phyloP scores from a whole-genome alignment of 2,329 filamentous ascomycete species.

The Pleoardoris graminearum region DNA sequence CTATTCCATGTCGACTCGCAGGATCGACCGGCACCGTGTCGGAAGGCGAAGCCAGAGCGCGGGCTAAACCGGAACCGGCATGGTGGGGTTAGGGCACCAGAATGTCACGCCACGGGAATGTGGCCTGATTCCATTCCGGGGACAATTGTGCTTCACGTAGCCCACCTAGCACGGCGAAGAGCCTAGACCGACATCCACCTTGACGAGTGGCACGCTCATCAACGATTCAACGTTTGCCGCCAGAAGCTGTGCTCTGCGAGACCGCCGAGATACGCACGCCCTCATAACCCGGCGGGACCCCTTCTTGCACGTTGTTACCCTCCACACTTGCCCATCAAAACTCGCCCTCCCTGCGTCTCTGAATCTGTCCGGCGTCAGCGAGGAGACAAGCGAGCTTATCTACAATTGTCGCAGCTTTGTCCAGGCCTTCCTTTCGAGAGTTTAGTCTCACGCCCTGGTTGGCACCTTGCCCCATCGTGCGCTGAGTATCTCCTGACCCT shows the following conservation, averaged over 20 bases:
- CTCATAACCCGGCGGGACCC: constrained; percentile 24
- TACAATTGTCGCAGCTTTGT: constrained; percentile 16
- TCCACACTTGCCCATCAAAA: neutral
- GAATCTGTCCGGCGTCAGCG: neutral
- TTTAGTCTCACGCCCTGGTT: constrained; percentile 31
- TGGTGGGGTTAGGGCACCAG: constrained; percentile 11
- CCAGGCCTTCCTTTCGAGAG: constrained; percentile 16
- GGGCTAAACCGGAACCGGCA: constrained; percentile 3
- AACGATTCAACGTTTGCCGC: constrained; percentile 18
- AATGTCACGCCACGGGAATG: constrained; percentile 41
- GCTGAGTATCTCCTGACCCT: constrained; percentile 43
- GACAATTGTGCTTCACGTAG: constrained; percentile 15
- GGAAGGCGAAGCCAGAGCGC: neutral
- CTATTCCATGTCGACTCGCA: neutral
- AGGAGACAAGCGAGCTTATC: constrained; percentile 30
- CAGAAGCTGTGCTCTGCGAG: constrained; percentile 12
- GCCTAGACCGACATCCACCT: neutral
- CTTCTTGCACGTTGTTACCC: constrained; percentile 9
- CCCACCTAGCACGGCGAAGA: constrained; percentile 14
- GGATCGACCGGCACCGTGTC: neutral
- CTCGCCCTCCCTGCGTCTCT: neutral
- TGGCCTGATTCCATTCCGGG: constrained; percentile 32
- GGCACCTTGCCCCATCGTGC: constrained; percentile 17
- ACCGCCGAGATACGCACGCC: constrained; percentile 18
- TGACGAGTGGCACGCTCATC: neutral